These are phyloP conservation scores for Hypsizygus ulmarius DNA, from an alignment of 1,284 basidiomycete species.

Conservation along the genomic window DNA sequence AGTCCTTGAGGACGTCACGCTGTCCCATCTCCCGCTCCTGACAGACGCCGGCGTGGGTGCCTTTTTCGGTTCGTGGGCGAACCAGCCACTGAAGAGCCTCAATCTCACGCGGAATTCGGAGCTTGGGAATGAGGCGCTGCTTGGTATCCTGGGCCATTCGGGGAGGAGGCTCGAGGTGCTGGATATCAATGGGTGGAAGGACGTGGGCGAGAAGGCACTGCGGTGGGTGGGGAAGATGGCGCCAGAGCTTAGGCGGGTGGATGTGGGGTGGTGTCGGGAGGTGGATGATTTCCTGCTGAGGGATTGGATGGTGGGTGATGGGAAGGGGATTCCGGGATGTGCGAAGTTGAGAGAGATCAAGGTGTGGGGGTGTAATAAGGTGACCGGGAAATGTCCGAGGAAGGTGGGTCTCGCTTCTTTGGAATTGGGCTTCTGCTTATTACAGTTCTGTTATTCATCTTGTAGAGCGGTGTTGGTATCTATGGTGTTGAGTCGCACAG, in stretches of 20 bases:
- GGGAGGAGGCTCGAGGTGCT: conserved; percentile 60
- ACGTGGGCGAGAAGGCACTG: conserved; percentile 57
- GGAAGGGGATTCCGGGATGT: conserved; percentile 38
- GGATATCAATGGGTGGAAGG: conserved; percentile 78
- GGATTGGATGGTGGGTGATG: conserved; percentile 55
- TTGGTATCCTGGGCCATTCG: conserved; percentile 70
- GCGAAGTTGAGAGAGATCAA: conserved; percentile 54
- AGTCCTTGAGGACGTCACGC: conserved; percentile 58
- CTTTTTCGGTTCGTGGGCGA: conserved; percentile 58
- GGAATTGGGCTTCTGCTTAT: too few species aligned
- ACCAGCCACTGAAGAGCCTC: conserved; percentile 49
- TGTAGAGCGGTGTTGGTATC: too few species aligned
- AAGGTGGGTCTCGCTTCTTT: conserved; percentile 26
- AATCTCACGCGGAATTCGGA: conserved; percentile 64
- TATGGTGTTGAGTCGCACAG: too few species aligned
- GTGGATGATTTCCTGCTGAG: conserved; percentile 85
- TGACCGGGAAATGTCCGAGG: conserved; percentile 53
- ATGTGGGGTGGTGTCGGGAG: conserved; percentile 86
- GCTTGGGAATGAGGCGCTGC: conserved; percentile 58
- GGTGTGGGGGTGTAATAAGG: conserved; percentile 70
- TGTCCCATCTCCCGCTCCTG: conserved; percentile 62
- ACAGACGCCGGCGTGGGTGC: conserved; percentile 66
- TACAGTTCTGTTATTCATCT: too few species aligned
- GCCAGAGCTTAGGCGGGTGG: conserved; percentile 57
- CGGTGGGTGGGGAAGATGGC: conserved; percentile 48